Percentiles rank a stretch among this genome's conserved stretches.
Evolutionary conservation across 805 yeast species (phyloP).

Genomic region (Ascoidea tarda): DNA sequence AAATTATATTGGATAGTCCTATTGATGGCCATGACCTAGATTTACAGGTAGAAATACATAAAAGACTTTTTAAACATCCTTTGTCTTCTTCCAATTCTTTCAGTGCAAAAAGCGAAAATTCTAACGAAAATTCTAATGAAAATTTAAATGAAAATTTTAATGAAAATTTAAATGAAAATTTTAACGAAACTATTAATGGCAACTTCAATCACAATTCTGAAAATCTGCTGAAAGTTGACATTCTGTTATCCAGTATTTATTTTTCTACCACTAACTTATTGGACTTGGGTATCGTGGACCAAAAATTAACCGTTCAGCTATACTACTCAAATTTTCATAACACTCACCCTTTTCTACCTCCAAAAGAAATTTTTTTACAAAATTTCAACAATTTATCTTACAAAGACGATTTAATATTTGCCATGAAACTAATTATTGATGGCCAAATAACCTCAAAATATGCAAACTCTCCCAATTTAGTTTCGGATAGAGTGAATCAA

Average conservation of each 20-base stretch:
- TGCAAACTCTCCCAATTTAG: constrained; percentile 24
- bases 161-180: not conserved
- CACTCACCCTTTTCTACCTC: constrained; percentile 35
- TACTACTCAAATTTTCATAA: constrained; percentile 26
- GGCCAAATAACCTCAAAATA: constrained; percentile 26
- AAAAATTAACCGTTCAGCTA: constrained; percentile 13
- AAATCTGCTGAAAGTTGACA: too few relatives aligned
- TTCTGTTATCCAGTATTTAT: too few relatives aligned
- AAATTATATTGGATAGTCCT: not conserved
- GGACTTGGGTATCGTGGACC: constrained; percentile 1
- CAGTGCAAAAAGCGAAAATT: constrained; percentile 9
- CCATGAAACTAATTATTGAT: constrained; percentile 35
- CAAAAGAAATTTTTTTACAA: constrained; percentile 6
- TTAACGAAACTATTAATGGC: too few relatives aligned
- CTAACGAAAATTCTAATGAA: constrained; percentile 13
- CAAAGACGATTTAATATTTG: constrained; percentile 24
- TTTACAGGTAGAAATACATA: not conserved
- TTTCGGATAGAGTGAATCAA: constrained; percentile 22
- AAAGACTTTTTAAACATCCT: constrained; percentile 3
- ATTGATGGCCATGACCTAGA: not conserved
- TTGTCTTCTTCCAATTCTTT: constrained; percentile 1
- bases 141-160: not conserved
- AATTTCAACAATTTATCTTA: constrained; percentile 22
- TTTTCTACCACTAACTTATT: too few relatives aligned
- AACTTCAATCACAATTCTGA: too few relatives aligned